Base-by-base conservation (phyloP, 2,329 filamentous ascomycete species). In the Trichoderma brevicompactum region DNA sequence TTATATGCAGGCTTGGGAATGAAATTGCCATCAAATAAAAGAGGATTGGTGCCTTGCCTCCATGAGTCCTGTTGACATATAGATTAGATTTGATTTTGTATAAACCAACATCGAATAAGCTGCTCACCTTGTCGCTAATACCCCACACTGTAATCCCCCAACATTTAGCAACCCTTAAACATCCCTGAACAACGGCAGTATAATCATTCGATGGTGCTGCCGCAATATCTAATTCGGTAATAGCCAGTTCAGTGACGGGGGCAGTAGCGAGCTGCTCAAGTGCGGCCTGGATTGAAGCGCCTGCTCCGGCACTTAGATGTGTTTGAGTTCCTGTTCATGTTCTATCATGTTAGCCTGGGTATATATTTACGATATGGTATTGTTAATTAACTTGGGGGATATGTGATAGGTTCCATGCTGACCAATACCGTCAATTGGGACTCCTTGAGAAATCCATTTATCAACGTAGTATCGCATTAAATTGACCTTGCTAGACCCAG, bases 381-480 rank as follows among this genome's bases (percentile, higher is more conserved):
- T 4, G 1, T 8, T 13, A 5, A 13, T 28, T 4, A 28, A 23
- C 0, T 7, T 15, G 2, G 3, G 13, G 34, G 9, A 2, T n/a
- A 6, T 9, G 43, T 23, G 15, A 8, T 8, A 5, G 1, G 23
- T 49, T 56, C 23, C 38, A 32, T 5, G 13, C 56, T 49, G 3
- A 59, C 56, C 56, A 34, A 59, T 59, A 12, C 56, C 56, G 17
- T 59, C 56, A 49, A 59, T 59, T 2, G 56, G 56, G 1, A 59
- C 56, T 49, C 56, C 56, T 40, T 59, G 56, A n/a, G 56, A 59
- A 12, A 59, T 59, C 56, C 56, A 59, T 38, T 59, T 59, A 19
- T 48, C 43, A 15, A 59, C 56, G 17, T 59, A 59, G 17, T 23
- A 49, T n/a, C 43, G 38, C 34, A 60, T 40, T 8, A 49, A 23